phyloP scores from a whole-genome alignment of 2,329 filamentous ascomycete genomes.

The Talaromyces amestolkiae region DNA sequence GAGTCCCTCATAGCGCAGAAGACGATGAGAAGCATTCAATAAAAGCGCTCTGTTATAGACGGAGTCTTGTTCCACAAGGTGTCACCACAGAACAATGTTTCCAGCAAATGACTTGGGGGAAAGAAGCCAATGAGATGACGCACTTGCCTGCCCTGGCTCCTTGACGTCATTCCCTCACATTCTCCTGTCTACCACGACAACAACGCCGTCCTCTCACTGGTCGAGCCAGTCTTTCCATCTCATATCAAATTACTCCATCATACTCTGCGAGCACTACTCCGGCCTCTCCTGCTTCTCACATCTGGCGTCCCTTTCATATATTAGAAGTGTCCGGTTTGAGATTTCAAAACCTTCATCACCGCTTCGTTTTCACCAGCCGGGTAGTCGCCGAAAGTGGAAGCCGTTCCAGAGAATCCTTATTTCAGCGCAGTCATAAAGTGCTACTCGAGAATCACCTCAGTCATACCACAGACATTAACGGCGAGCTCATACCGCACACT shows the following conservation, averaged over 20 bases:
- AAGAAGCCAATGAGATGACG: background rate
- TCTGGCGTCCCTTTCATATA: background rate
- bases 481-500: background rate
- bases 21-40: background rate
- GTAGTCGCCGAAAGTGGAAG: background rate
- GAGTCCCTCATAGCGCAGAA: background rate
- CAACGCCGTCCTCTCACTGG: background rate
- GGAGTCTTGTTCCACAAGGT: background rate
- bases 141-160: background rate
- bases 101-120: background rate
- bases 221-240: too few relatives aligned
- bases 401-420: background rate
- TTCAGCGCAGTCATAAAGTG: background rate
- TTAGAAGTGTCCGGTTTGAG: background rate
- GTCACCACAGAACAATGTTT: background rate
- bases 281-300: background rate
- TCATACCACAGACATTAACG: background rate
- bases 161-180: constrained; percentile 3
- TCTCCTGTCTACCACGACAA: background rate
- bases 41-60: background rate
- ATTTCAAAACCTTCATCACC: background rate
- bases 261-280: too few relatives aligned
- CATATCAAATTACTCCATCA: too few relatives aligned
- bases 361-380: background rate
- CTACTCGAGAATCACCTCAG: background rate